These are phyloP conservation scores for Cynanchum wilfordii DNA, from an alignment of 257 asterid genomes.

Conservation along the genomic window DNA sequence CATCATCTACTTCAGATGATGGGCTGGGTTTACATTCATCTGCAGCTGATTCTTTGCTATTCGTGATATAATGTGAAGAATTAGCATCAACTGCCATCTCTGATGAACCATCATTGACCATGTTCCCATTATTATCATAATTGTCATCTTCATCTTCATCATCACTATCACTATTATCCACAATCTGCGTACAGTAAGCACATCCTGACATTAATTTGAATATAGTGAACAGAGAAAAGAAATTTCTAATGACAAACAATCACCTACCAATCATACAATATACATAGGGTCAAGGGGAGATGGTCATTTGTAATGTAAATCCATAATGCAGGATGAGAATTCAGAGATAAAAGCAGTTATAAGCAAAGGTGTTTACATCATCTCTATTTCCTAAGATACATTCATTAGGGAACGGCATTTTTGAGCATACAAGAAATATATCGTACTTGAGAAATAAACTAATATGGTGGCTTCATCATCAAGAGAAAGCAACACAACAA, in stretches of 20 bases:
- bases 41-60: conserved; percentile 7
- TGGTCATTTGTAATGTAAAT: neutral
- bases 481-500: neutral
- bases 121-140: no score
- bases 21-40: conserved; percentile 16
- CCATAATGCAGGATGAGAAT: neutral
- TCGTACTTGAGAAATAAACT: neutral
- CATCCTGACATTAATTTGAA: neutral
- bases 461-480: neutral
- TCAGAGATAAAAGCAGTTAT: neutral
- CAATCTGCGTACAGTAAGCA: neutral
- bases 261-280: neutral
- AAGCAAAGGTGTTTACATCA: neutral
- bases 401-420: neutral
- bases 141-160: conserved; percentile 37
- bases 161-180: conserved; percentile 7
- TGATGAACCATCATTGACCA: conserved; percentile 17
- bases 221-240: neutral
- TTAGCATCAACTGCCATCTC: conserved; percentile 32
- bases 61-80: conserved; percentile 14
- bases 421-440: neutral
- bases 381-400: neutral
- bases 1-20: conserved; percentile 40
- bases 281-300: neutral
- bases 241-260: neutral